Conservation (phyloP, 2,329 filamentous ascomycete species). For the Fusarium liriodendri region DNA sequence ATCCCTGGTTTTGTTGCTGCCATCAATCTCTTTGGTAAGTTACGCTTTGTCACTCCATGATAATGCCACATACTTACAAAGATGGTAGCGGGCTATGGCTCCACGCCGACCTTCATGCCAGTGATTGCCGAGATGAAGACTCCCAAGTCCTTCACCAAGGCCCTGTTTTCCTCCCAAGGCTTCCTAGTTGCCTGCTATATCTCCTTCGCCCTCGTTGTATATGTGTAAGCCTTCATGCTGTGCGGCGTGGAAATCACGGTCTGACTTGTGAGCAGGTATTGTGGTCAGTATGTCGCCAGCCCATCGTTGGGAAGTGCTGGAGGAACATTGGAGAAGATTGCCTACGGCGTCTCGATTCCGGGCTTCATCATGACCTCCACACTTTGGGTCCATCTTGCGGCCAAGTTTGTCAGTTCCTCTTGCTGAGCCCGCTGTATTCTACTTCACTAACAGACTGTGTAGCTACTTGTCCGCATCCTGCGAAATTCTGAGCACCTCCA, state of each 20-base stretch:
- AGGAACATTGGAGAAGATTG: constrained; percentile 35
- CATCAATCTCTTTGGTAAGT: constrained; percentile 42
- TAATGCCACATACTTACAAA: background rate
- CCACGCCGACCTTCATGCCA: constrained; percentile 39
- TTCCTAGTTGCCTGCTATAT: constrained; percentile 25
- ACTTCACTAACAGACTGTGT: constrained; percentile 2
- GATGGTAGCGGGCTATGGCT: constrained; percentile 29
- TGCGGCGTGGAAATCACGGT: background rate
- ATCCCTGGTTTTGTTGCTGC: constrained; percentile 39
- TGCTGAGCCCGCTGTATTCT: rapidly evolving
- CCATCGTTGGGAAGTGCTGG: constrained; percentile 53
- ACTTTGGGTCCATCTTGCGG: constrained; percentile 40
- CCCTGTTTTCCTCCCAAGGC: constrained; percentile 31
- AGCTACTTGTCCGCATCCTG: constrained; percentile 42
- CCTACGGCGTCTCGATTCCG: constrained; percentile 39
- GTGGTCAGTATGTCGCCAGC: constrained; percentile 56
- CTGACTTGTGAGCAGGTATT: constrained; percentile 46
- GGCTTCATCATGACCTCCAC: constrained; percentile 42
- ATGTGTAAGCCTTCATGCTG: constrained; percentile 13
- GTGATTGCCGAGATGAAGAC: constrained; percentile 39
- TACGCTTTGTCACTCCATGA: background rate
- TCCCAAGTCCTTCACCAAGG: constrained; percentile 27
- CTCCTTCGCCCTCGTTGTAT: constrained; percentile 29
- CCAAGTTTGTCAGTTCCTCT: constrained; percentile 24
- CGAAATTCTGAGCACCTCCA: constrained; percentile 40